phyloP scores from a whole-genome alignment of 768 basidiomycete species.

The Amanita inopinata region DNA sequence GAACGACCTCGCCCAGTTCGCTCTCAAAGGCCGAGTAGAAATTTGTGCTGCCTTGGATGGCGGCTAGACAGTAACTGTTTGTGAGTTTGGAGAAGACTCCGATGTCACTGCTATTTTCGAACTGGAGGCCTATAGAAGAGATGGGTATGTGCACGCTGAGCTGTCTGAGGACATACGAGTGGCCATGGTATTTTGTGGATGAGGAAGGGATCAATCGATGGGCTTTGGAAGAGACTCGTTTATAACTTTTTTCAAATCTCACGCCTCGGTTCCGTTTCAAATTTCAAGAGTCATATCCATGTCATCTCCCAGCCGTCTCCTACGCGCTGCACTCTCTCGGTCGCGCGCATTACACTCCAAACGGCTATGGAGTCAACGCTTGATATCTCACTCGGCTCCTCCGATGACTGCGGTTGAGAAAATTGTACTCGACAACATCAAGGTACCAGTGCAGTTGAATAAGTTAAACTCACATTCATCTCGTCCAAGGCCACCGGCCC shows the following conservation, averaged over 20 bases:
- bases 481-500: slow-evolving; percentile 75
- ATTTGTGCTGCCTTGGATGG: slow-evolving; percentile 91
- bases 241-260: not conserved
- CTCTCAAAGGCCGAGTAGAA: slow-evolving; percentile 98
- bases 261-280: not conserved
- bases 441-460: slow-evolving; percentile 30
- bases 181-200: slow-evolving; percentile 26
- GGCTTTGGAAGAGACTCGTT: not conserved
- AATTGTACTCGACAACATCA: slow-evolving; percentile 62
- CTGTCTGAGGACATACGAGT: slow-evolving; percentile 29
- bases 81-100: slow-evolving; percentile 97
- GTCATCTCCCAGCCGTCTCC: not conserved
- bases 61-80: slow-evolving; percentile 94
- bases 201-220: not conserved
- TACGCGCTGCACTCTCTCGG: not conserved
- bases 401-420: slow-evolving; percentile 45
- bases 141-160: not conserved
- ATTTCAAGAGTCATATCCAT: slow-evolving; percentile 3
- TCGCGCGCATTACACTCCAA: not conserved
- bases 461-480: not conserved
- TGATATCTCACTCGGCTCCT: slow-evolving; percentile 7
- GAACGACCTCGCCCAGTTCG: slow-evolving; percentile 87
- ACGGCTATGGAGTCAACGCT: not conserved
- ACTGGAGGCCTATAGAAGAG: slow-evolving; percentile 69
- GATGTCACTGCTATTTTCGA: slow-evolving; percentile 90